These are phyloP conservation scores for Mesembryanthemum crystallinum DNA, from an alignment of 148 eudicot genomes.

Conservation along the genomic window DNA sequence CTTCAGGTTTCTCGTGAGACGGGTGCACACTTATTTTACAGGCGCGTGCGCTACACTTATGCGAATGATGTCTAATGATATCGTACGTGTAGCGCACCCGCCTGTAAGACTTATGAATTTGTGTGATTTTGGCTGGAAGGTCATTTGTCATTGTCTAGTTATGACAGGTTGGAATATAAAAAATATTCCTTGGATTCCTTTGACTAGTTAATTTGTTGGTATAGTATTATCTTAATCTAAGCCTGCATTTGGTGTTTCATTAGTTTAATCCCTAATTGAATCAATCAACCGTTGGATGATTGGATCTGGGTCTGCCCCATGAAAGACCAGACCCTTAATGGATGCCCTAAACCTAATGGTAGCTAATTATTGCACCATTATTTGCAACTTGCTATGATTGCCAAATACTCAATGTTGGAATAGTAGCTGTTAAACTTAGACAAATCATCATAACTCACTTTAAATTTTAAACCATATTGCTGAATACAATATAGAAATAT, in stretches of 20 bases:
- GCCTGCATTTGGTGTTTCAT: no score
- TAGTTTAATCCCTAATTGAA: background rate
- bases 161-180: constrained; percentile 10
- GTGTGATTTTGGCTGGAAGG: constrained; percentile 9
- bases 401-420: no score
- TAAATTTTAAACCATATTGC: no score
- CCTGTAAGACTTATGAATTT: no score
- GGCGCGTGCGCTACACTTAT: no score
- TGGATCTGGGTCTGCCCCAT: constrained; percentile 10
- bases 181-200: constrained; percentile 20
- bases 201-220: constrained; percentile 14
- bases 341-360: constrained; percentile 10
- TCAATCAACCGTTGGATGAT: constrained; percentile 8
- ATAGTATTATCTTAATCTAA: background rate
- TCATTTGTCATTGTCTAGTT: background rate
- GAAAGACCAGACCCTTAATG: constrained; percentile 25
- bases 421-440: no score
- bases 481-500: no score
- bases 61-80: no score
- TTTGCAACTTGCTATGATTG: constrained; percentile 1
- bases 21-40: no score
- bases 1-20: no score
- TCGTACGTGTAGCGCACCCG: no score
- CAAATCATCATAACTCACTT: no score
- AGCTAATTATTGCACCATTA: constrained; percentile 10